These are phyloP conservation scores for Verticillium tricorpus DNA, from an alignment of 2,329 filamentous ascomycete genomes.

Conservation along the genomic window DNA sequence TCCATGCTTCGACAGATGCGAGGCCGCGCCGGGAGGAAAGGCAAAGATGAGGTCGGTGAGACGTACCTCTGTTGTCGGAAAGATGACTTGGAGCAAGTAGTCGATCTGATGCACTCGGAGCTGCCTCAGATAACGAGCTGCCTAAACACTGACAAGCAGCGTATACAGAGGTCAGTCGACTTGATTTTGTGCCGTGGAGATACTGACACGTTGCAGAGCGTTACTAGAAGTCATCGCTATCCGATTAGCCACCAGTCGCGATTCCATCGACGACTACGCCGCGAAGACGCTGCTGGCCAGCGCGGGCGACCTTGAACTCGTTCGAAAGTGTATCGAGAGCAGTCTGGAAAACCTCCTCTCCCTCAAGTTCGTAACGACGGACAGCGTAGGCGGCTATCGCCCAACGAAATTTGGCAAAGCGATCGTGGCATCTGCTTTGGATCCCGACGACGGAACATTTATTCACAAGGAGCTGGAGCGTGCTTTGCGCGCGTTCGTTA, in stretches of 20 bases:
- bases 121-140: constrained; percentile 67
- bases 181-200: too few relatives aligned
- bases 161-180: constrained; percentile 57
- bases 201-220: constrained; percentile 42
- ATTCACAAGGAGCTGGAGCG: constrained; percentile 64
- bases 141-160: constrained; percentile 60
- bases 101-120: constrained; percentile 67
- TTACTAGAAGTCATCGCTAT: constrained; percentile 68
- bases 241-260: constrained; percentile 59
- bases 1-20: constrained; percentile 80
- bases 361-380: constrained; percentile 49
- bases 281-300: constrained; percentile 62
- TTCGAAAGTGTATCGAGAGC: constrained; percentile 50
- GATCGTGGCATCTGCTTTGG: constrained; percentile 66
- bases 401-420: constrained; percentile 65
- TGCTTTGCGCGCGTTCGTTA: constrained; percentile 68
- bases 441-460: constrained; percentile 71
- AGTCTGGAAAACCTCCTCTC: constrained; percentile 54
- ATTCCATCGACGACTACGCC: constrained; percentile 64
- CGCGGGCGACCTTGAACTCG: constrained; percentile 43
- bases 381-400: constrained; percentile 46
- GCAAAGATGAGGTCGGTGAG: constrained; percentile 72
- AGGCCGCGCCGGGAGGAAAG: constrained; percentile 71
- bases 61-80: constrained; percentile 72
- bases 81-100: constrained; percentile 63